Base-by-base conservation (phyloP, 2,329 filamentous ascomycete species). In the Colletotrichum kahawae region DNA sequence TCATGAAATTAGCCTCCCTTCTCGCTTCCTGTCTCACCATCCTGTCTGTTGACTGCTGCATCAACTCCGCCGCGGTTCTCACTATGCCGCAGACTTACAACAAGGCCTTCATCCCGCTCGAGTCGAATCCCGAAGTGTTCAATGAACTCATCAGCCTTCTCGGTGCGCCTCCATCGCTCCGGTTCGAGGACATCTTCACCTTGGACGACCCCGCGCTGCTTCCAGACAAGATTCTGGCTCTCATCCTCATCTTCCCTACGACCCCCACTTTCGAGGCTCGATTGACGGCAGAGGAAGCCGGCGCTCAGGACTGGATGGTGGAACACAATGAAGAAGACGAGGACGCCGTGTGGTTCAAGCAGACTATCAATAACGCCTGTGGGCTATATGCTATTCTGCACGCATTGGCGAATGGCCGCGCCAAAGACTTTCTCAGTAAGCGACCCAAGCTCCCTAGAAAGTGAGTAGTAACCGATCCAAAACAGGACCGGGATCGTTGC, bases 281-380 rank as follows among this genome's bases (percentile, higher is more conserved):
- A 79, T 88, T 92, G 56, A 79, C 82, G 56, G 81, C 33, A 7
- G 66, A 75, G 6, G 78, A 80, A 12, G 62, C 59, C 16, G 38
- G n/a, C 4, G 62, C 64, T 0, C n/a, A 64, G 9, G 70, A 78
- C 21, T 79, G 80, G 73, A 60, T 60, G 43, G 69, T 75, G 2
- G 67, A 31, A 21, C 70, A 72, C 13, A 24, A 60, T 33, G 92
- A 92, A 2, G 83, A 88, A 5, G 79, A 82, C 2, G 92, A 94
- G 76, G 87, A 90, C n/a, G 90, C 93, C 0, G 82, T 93, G n/a
- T 95, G 92, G 93, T 94, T 93, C 83, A 92, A 91, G 79, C 92
- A 94, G 80, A 94, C 92, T 0, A 94, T 94, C 79, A 88, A 91
- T 77, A 94, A 95, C 80, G 92, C 93, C 2, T 95, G 93, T 79